These are phyloP conservation scores for Gracilaria vermiculophylla DNA, from an alignment of 23 red algal species.

Conservation along the genomic window DNA sequence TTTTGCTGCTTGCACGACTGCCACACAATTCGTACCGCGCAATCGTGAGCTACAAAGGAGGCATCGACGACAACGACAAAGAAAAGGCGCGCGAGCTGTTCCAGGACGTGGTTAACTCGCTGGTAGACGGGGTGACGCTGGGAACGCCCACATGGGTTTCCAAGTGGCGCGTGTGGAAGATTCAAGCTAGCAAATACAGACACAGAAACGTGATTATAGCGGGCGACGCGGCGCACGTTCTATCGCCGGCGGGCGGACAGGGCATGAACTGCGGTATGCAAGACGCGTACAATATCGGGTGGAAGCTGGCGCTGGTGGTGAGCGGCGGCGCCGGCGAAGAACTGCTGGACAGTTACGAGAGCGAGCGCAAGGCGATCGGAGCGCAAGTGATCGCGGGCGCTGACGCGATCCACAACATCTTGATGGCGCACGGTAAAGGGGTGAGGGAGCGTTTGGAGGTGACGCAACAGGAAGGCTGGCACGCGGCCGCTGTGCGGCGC, in stretches of 20 bases:
- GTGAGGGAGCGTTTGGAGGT: neutral
- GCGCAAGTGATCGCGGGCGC: neutral
- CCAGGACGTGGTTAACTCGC: neutral
- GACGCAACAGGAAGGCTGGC: neutral
- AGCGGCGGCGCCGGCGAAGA: neutral
- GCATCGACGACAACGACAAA: neutral
- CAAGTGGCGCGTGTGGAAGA: constrained; percentile 1
- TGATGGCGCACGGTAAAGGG: neutral
- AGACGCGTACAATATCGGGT: constrained; percentile 5
- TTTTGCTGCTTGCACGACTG: neutral
- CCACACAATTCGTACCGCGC: neutral
- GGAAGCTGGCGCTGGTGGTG: neutral
- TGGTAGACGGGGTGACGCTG: neutral
- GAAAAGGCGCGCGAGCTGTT: neutral
- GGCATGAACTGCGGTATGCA: neutral
- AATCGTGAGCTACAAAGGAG: neutral
- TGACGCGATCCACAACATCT: neutral
- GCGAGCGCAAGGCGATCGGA: neutral
- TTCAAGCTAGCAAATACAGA: neutral
- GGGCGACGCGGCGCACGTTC: neutral
- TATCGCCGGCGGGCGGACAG: neutral
- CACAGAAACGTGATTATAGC: neutral
- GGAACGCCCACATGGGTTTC: neutral
- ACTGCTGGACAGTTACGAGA: neutral
- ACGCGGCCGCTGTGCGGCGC: neutral